These are phyloP conservation scores for Exophiala oligosperma DNA, from an alignment of 2,329 filamentous ascomycete species.

Conservation along the genomic window DNA sequence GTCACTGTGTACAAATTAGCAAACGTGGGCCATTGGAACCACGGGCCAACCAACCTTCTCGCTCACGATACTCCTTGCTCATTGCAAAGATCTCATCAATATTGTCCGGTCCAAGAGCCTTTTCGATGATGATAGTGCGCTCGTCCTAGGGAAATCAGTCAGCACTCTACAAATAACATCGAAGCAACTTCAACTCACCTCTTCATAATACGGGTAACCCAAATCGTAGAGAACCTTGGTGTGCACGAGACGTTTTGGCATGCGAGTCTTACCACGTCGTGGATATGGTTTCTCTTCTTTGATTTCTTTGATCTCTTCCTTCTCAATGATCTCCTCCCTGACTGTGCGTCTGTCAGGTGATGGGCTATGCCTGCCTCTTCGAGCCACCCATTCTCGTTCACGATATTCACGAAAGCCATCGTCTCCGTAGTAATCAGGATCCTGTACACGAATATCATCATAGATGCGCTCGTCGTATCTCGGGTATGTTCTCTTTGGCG, in stretches of 20 bases:
- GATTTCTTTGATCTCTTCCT: conserved; percentile 33
- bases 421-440: conserved; percentile 68
- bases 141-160: conserved; percentile 59
- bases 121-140: conserved; percentile 71
- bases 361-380: conserved; percentile 36
- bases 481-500: conserved; percentile 52
- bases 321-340: conserved; percentile 28
- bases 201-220: conserved; percentile 82
- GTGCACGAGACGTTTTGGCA: conserved; percentile 77
- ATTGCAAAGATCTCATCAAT: conserved; percentile 86
- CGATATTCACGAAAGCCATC: conserved; percentile 68
- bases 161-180: conserved; percentile 34
- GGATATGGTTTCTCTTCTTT: conserved; percentile 62
- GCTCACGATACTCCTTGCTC: conserved; percentile 68
- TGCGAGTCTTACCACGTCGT: conserved; percentile 85
- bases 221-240: conserved; percentile 79
- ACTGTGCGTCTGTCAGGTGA: conserved; percentile 26
- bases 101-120: conserved; percentile 83
- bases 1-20: conserved; percentile 11
- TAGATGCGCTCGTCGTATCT: conserved; percentile 58
- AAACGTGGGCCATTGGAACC: neutral
- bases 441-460: conserved; percentile 68
- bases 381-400: conserved; percentile 59
- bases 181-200: conserved; percentile 55
- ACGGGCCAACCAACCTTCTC: conserved; percentile 22